Evolutionary conservation across 1,284 basidiomycete genomes (phyloP), one percentile per base, ranked within the genome.

Genomic region (Abortiporus biennis): DNA sequence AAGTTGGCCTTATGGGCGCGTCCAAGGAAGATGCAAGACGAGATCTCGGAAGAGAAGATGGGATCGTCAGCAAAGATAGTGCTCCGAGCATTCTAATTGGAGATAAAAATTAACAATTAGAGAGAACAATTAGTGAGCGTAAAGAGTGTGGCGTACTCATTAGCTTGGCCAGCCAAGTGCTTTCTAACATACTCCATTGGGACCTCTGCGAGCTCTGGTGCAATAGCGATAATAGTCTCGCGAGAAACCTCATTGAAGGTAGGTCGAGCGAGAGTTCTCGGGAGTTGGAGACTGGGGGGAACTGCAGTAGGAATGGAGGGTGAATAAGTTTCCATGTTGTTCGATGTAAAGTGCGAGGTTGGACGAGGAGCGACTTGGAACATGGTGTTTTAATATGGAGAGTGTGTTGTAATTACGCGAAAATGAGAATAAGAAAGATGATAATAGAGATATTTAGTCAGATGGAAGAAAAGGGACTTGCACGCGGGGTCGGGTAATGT

Each of bases 111-210:
- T 22, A 47, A 24, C 27, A 19, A 24, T 24, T 25, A 47, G 24
- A 23, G 21, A 24, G 41, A 16, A 19, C 34, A 19, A 15, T 16
- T 16, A n/a, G 27, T 36, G 15, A 19, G 29, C 19, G 36, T 19
- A 16, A 32, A 23, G 6, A 32, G 22, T 29, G 29, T 31, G 29
- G 64, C 65, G 44, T 55, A 70, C 67, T 59, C 50, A 34, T 61
- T 46, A 38, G 62, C 58, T 38, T 58, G 55, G 39, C 53, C 48
- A 43, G 60, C 62, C 31, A 71, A 54, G 45, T 54, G 54, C 31
- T 62, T 63, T 38, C 58, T 57, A 35, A 67, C 57, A 43, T 65
- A 68, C 21, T 62, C 52, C 17, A 61, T 45, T 21, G 63, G 57
- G n/a, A 64, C 48, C 19, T 57, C 53, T 12, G 49, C 51, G 22